Conservation (phyloP, 345 rosid genomes). For the Rhizophora mangle region DNA sequence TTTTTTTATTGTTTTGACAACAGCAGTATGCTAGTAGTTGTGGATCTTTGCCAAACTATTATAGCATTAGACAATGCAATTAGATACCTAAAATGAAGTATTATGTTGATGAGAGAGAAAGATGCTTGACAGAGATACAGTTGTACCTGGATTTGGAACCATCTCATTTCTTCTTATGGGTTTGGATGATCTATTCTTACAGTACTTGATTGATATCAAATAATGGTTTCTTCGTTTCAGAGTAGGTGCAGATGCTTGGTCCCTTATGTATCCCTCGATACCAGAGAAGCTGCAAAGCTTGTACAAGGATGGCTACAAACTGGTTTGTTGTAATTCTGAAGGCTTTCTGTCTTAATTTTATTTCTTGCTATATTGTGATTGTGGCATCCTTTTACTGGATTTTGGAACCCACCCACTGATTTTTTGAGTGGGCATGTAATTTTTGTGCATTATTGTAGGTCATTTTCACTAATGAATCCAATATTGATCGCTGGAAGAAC, state of each 20-base stretch:
- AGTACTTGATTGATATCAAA: constrained; percentile 2
- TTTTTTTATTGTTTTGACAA: no score
- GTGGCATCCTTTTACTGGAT: background rate
- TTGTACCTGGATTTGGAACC: no score
- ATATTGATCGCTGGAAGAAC: constrained; percentile 96
- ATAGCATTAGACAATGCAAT: no score
- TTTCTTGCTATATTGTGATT: background rate
- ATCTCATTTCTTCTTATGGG: no score
- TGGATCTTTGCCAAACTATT: no score
- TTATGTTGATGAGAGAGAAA: no score
- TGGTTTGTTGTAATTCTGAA: constrained; percentile 45
- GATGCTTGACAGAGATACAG: no score
- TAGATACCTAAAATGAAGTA: no score
- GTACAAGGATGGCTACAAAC: constrained; percentile 80
- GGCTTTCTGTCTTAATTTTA: constrained; percentile 4
- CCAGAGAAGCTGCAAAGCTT: constrained; percentile 74
- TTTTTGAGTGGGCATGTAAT: background rate
- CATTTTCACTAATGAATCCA: constrained; percentile 93
- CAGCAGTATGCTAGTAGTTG: no score
- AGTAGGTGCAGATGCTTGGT: constrained; percentile 88
- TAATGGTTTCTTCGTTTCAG: constrained; percentile 39
- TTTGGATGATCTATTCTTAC: background rate
- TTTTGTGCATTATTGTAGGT: constrained; percentile 39
- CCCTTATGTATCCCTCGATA: constrained; percentile 84
- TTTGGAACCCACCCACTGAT: background rate